These are phyloP conservation scores for Aureobasidium sp. DNA, from an alignment of 2,329 filamentous ascomycete genomes.

Conservation along the genomic window DNA sequence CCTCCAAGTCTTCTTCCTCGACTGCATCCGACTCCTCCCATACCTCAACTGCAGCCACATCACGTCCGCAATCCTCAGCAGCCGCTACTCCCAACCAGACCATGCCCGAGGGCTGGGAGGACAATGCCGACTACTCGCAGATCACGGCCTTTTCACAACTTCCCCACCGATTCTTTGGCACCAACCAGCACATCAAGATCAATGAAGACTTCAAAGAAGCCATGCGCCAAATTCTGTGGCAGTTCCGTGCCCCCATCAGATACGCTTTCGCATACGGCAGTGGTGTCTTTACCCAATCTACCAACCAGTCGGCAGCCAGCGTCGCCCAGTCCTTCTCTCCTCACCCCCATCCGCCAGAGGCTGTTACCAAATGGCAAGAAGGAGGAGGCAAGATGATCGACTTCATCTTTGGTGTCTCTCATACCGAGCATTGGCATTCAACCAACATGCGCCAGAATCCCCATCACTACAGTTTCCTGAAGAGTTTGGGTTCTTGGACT, in stretches of 20 bases:
- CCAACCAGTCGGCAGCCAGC: conserved; percentile 32
- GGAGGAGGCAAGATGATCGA: conserved; percentile 94
- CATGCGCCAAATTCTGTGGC: conserved; percentile 75
- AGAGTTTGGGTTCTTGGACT: conserved; percentile 71
- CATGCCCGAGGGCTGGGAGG: conserved; percentile 59
- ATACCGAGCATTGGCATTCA: conserved; percentile 94
- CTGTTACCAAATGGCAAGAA: conserved; percentile 75
- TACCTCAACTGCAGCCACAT: conserved; percentile 1
- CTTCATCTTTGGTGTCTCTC: conserved; percentile 92
- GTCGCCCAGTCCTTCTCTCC: conserved; percentile 49
- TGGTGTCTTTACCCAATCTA: conserved; percentile 78
- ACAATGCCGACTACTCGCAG: conserved; percentile 55
- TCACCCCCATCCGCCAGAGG: conserved; percentile 72
- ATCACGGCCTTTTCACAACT: conserved; percentile 69
- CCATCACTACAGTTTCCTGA: conserved; percentile 83
- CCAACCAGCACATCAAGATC: conserved; percentile 94
- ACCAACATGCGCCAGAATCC: conserved; percentile 83
- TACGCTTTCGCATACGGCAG: conserved; percentile 98
- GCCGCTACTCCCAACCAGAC: conserved; percentile 19
- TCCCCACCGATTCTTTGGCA: conserved; percentile 72
- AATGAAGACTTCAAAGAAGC: conserved; percentile 93
- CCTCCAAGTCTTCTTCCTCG: not conserved
- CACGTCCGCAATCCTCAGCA: not conserved
- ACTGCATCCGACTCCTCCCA: not conserved
- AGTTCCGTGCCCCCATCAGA: conserved; percentile 85